phyloP scores from a whole-genome alignment of 805 yeast genomes.

The Kodamaea sagamina region DNA sequence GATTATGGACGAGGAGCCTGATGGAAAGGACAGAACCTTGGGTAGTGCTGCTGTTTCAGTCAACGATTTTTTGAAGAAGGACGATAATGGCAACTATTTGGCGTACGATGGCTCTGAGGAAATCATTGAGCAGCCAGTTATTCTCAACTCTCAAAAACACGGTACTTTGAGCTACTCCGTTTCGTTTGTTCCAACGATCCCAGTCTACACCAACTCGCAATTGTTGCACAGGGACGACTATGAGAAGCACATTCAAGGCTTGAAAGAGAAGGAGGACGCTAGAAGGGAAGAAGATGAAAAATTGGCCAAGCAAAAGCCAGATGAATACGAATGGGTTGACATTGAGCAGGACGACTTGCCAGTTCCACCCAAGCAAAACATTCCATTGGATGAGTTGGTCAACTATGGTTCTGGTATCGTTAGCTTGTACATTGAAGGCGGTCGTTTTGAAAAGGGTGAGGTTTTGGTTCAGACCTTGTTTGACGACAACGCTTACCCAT shows the following conservation, averaged over 20 bases:
- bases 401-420: conserved; percentile 63
- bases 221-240: conserved; percentile 47
- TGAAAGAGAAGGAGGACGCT: conserved; percentile 37
- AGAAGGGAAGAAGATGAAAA: conserved; percentile 53
- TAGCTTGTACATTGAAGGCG: conserved; percentile 53
- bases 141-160: conserved; percentile 38
- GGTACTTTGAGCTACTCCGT: conserved; percentile 57
- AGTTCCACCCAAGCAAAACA: conserved; percentile 43
- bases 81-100: conserved; percentile 46
- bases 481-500: conserved; percentile 66
- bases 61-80: conserved; percentile 49
- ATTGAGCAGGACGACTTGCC: conserved; percentile 39
- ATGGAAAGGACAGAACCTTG: conserved; percentile 62
- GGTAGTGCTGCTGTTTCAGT: conserved; percentile 59
- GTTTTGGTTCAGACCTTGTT: conserved; percentile 57
- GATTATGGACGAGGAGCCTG: conserved; percentile 66
- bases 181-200: conserved; percentile 65
- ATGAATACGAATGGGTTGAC: conserved; percentile 65
- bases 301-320: conserved; percentile 56
- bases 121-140: conserved; percentile 46
- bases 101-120: conserved; percentile 55
- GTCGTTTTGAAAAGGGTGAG: conserved; percentile 50
- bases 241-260: conserved; percentile 35
- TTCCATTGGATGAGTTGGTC: conserved; percentile 54
- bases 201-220: conserved; percentile 63